Evolutionary conservation across 768 basidiomycete species (phyloP), one percentile per base, ranked within the genome.

Genomic region (Leccinum barrowsii): DNA sequence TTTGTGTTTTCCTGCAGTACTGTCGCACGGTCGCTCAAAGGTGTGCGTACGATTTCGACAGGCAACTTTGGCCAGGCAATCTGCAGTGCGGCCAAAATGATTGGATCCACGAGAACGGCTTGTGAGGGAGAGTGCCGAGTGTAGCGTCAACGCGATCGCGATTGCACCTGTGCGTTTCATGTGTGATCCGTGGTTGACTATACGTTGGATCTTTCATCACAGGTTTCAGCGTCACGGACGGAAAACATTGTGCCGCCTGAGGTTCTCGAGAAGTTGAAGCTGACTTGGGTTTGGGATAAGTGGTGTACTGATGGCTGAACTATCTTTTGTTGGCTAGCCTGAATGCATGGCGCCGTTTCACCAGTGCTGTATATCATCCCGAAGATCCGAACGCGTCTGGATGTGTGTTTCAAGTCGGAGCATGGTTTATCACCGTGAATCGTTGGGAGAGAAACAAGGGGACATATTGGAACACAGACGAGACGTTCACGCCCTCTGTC

Each of bases 11-110:
- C 34, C 34, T 34, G 34, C 34, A 34, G 11, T 34, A 13, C 34
- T 13, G 5, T 5, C 12, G 34, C 34, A 34, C 12, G 11, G 12
- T 13, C 32, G 4, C 30, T 11, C 10, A 32, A 12, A 34, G 1
- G 34, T 34, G 34, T 5, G 12, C 32, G 32, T 13, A 8, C 5
- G 12, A 34, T 34, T 34, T 13, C 5, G 7, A 37, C 61, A 91
- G 90, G 94, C 7, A 97, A 96, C 77, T 91, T 96, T 70, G 96
- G 97, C 11, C 95, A 98, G 74, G 87, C 94, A 12, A 99, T 98
- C 74, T 98, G 98, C 74, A 94, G 94, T 50, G 93, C 96, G 2
- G 96, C 95, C 1, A 98, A 99, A 81, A 94, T 97, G 34, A 81
- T 98, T 51, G 88, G 80, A 0, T 97, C 97, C 75, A 92, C 94